Conservation (phyloP, 495 filamentous ascomycete species). For the Xylaria castorea region DNA sequence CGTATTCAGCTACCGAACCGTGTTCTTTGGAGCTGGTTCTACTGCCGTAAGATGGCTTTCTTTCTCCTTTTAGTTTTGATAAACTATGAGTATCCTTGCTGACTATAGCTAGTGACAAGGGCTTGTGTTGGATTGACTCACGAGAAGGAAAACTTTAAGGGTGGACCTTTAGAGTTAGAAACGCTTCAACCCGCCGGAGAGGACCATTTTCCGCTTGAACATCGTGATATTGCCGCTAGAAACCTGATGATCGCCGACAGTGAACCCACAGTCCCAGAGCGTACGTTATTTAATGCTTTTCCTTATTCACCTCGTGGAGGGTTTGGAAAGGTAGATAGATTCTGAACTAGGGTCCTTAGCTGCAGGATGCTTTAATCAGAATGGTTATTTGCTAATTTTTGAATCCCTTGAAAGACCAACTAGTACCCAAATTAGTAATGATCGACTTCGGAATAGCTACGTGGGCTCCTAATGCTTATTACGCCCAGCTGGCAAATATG, state of each 20-base stretch:
- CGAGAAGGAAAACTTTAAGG: background rate
- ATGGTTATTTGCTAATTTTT: background rate
- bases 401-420: background rate
- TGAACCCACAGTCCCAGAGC: background rate
- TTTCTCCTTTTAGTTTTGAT: background rate
- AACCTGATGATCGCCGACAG: background rate
- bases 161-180: background rate
- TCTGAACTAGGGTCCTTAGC: background rate
- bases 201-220: background rate
- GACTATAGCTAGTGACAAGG: background rate
- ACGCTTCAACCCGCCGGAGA: background rate
- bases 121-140: conserved; percentile 8
- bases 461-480: background rate
- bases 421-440: background rate
- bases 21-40: background rate
- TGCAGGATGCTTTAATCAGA: background rate
- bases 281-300: background rate
- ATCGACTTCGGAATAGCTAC: conserved; percentile 9
- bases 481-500: background rate
- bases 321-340: background rate
- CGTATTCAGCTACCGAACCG: background rate
- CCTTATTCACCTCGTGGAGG: background rate
- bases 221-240: background rate
- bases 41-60: conserved; percentile 2
- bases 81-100: background rate